Base-by-base conservation (phyloP, 345 rosid species). In the Carallia brachiata region DNA sequence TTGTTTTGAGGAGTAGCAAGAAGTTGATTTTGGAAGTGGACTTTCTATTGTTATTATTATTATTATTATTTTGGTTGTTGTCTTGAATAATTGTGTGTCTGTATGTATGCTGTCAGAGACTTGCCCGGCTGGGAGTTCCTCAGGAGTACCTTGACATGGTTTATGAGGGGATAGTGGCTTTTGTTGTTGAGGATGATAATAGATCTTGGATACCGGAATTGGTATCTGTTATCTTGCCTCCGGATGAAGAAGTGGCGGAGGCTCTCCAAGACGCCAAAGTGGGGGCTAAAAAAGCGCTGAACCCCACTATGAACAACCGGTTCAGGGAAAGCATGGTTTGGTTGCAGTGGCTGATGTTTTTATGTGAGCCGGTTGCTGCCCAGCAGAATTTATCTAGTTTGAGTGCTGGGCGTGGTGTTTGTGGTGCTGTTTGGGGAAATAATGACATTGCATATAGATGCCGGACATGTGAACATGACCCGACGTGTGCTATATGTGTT, bases 401-500 rank as follows among this genome's bases (percentile, higher is more conserved):
- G 70, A 77, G 81, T 68, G 64, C 59, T 69, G 93, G 86, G 66
- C 87, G 89, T 48, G 99, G 97, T 71, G 97, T 95, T 68, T 95
- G 99, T 77, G 99, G 91, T 27, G 87, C 96, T 19, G 99, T 92
- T 63, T 95, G 97, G 99, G 99, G 96, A 62, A 65, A 37, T n/a
- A 84, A 85, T 80, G 99, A 95, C 82, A 82, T 95, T 64, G 99
- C 99, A 4, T 95, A 87, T 77, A 79, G 83, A 81, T 95, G 97
- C 72, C 78, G 88, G 75, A 90, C 97, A 0, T 95, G 99, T 61
- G 92, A 89, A 72, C 80, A 84, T 65, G 99, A 95, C 62, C 90
- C 96, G 1, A 95, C 99, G 57, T 95, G 99, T 84, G 99, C 97
- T 28, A 89, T 95, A 69, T 95, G 99, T 36, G 96, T 89, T 68